Evolutionary conservation across 176 grass and related monocot species (phyloP), one percentile per base, ranked within the genome.

Genomic region (Pharus latifolius): DNA sequence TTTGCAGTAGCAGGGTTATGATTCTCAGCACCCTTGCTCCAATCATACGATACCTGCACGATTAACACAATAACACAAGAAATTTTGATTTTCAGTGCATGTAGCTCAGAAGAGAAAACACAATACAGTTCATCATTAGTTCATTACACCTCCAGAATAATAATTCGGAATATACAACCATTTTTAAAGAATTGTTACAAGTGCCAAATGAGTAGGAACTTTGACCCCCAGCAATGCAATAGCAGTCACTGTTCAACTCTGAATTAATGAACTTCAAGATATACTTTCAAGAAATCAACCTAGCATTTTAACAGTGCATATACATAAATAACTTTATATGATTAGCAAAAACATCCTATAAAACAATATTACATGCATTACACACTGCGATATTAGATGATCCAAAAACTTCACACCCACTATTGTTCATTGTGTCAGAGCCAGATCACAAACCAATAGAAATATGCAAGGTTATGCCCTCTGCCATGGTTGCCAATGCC

Each of bases 1-100:
- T 90, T 98, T 74, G 87, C 81, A 70, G 85, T 79, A 45, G 89
- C 68, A 80, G 89, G 94, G 81, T 88, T 93, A 74, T 93, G 89
- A 83, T 88, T 98, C 83, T 98, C 94, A 19, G 89, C 86, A 68
- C 94, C 94, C 72, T 85, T 98, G 67, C 94, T 93, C 89, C 94
- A 93, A 77, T 98, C 94, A 83, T 98, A 98, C 27, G 83, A 88
- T 31, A 85, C 80, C 94, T 98, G 87, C 56, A 41, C 32, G 65
- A 78, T 56, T 71, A 35, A 57, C 15, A 22, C n/a, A n/a, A n/a
- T 23, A 48, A 15, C 28, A 50, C 65, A 18, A 78, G 57, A 8
- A 64, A 63, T 48, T 47, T 63, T 7, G 15, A 31, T 14, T 41
- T 48, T 3, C 8, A 56, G 16, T 41, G 24, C 43, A 34, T 6